Base-by-base conservation (phyloP, 2,329 filamentous ascomycete genomes). In the Arachnomyces sp. region DNA sequence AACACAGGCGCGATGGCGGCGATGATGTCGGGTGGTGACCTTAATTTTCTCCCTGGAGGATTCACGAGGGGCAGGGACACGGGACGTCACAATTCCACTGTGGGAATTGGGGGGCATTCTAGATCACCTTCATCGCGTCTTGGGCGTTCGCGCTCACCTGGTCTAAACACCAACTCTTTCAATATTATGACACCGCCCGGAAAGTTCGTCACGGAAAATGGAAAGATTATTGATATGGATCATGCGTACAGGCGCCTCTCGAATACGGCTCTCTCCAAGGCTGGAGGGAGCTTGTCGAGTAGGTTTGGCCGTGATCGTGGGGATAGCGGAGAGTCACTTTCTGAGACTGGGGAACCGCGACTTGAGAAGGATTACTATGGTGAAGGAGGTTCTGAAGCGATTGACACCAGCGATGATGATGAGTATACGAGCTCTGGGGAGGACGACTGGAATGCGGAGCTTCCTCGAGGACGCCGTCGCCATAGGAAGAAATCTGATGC, bases 291-390 rank as follows among this genome's bases (percentile, higher is more conserved):
- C 37, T 63, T 90, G 25, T 73, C 81, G 5, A 39, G 45, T 13
- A 25, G 21, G 9, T 25, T 25, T 25, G 21, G 21, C 34, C 35
- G 49, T 32, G 53, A 57, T 32, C 48, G 50, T 14, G 59, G 55
- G 29, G 54, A 50, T 8, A 57, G 56, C 18, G 53, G 63, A 30
- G 68, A 67, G 36, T 55, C 62, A 11, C 49, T 67, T 7, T 65
- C 69, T 2, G 67, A 69, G 5, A 68, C 68, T 17, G 69, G 65
- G 7, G 70, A 72, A 29, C 65, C 71, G 31, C 76, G 84, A 36
- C 61, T 89, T 46, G 71, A 79, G 36, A 86, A 86, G 57, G 80
- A 84, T 52, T 78, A 83, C 32, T 79, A 79, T 15, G 80, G 83
- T 48, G 72, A 83, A 37, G 58, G 60, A 34, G 45, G 50, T 40